Evolutionary conservation across 2,329 filamentous ascomycete species (phyloP), one percentile per base, ranked within the genome.

Genomic region (Cladosporium oxysporum): DNA sequence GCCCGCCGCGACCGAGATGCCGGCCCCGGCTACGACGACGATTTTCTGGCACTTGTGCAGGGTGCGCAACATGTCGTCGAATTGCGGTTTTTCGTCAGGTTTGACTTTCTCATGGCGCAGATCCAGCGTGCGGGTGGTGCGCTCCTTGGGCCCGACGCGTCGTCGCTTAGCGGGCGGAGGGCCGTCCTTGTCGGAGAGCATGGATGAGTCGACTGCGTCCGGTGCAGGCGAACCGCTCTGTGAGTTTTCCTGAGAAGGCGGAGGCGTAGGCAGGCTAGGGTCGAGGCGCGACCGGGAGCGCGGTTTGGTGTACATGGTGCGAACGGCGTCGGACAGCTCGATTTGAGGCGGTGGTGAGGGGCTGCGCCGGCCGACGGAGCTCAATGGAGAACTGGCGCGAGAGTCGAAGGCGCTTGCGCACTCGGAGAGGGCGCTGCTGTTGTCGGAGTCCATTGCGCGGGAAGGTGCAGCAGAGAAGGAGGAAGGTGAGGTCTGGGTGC

Each of bases 1-100:
- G 69, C 95, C 95, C 71, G 95, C 94, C 63, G 94, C 94, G 61
- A 97, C 95, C 47, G 95, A 98, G 73, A 99, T 99, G 68, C 95
- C 95, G 69, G 95, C 95, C 66, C 95, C 95, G 57, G 94, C 95
- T 77, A 99, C 91, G 61, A 98, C 92, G 37, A 99, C 92, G 76
- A 99, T 96, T 82, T 97, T 97, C 81, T 93, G 91, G 83, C 95
- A 95, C 75, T 91, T 93, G 74, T 90, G 90, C 65, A 99, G 79
- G 28, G 89, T 89, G 52, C 88, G 86, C 53, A 93, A 81, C 33
- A 99, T 82, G 65, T 88, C 86, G 67, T 91, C 85, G 47, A 97
- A 82, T 72, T 81, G 78, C 68, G 84, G 80, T 68, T 94, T 86
- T 29, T 66, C 64, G 58, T 84, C 81, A 18, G 84, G 81, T 47